phyloP scores from a whole-genome alignment of 768 basidiomycete genomes.

The Boletus reticulatus region DNA sequence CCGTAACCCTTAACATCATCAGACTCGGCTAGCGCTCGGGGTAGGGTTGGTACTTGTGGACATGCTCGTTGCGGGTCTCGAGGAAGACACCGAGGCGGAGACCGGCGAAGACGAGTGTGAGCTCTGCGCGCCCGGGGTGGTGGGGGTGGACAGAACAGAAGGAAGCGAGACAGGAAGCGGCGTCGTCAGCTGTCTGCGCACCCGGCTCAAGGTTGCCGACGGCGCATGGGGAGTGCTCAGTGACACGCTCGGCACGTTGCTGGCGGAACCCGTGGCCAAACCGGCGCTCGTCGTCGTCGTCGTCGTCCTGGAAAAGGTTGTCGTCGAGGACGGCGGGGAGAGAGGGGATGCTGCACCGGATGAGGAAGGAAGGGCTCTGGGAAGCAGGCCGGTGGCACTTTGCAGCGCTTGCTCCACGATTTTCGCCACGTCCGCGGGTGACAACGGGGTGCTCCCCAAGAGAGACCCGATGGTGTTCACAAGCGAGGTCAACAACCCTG shows the following conservation, averaged over 20 bases:
- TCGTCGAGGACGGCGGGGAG: not conserved
- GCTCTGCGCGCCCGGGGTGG: not conserved
- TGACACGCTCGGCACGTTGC: not conserved
- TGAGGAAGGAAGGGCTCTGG: conserved; percentile 6
- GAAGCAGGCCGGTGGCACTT: not conserved
- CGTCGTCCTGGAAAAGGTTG: not conserved
- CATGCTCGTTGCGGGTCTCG: not conserved
- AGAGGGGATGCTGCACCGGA: not conserved
- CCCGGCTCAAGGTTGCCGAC: not conserved
- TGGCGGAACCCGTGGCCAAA: not conserved
- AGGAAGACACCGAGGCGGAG: not conserved
- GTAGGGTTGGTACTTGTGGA: not conserved
- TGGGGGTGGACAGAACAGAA: not conserved
- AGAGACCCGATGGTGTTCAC: fast-evolving
- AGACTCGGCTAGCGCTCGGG: not conserved
- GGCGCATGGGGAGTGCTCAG: conserved; percentile 1
- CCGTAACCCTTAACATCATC: conserved; percentile 1
- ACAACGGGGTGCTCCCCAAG: not conserved
- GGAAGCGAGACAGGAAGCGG: not conserved
- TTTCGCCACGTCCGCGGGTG: not conserved
- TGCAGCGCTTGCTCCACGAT: not conserved
- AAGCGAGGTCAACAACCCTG: not conserved
- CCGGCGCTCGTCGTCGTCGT: not conserved
- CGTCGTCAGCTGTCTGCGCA: conserved; percentile 14
- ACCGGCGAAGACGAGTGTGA: not conserved